Percentiles rank a stretch among this genome's conserved stretches.
These are phyloP conservation scores for Mycena metata DNA, from an alignment of 768 basidiomycete genomes.

Conservation along the genomic window DNA sequence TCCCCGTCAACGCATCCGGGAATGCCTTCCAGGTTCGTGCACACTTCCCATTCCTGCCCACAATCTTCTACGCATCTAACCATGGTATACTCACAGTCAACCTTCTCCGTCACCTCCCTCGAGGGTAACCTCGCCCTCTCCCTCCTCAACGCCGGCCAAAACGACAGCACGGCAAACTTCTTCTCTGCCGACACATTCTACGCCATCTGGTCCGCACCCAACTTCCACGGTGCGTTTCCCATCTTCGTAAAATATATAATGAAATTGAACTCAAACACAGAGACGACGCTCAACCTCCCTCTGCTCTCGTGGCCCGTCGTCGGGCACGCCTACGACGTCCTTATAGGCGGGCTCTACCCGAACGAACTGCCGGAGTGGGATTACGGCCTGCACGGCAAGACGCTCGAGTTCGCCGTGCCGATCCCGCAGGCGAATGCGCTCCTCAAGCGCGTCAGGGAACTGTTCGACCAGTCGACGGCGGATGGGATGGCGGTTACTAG, in stretches of 20 bases:
- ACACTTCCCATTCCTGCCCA: not conserved
- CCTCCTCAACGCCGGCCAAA: conserved; percentile 51
- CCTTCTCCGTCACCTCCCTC: conserved; percentile 49
- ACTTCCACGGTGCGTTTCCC: conserved; percentile 50
- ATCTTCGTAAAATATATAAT: no score
- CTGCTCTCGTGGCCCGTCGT: conserved; percentile 52
- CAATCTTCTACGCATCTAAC: not conserved
- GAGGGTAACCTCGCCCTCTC: conserved; percentile 47
- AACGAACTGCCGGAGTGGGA: conserved; percentile 51
- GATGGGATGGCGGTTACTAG: conserved; percentile 53
- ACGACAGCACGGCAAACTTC: conserved; percentile 50
- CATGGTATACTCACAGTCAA: conserved; percentile 41
- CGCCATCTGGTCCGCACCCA: conserved; percentile 49
- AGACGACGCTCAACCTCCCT: conserved; percentile 47
- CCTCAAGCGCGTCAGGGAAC: conserved; percentile 48
- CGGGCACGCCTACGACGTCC: conserved; percentile 54
- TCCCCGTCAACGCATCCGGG: conserved; percentile 45
- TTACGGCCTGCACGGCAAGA: conserved; percentile 51
- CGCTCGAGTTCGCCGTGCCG: conserved; percentile 52
- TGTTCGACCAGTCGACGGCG: conserved; percentile 50
- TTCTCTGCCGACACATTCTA: conserved; percentile 50
- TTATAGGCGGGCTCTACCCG: conserved; percentile 54
- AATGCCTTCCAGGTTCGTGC: conserved; percentile 53
- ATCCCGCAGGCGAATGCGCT: conserved; percentile 49
- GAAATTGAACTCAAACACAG: conserved; percentile 11